Conservation (phyloP, 2,329 filamentous ascomycete species). For the Sphaerostilbella broomeana region DNA sequence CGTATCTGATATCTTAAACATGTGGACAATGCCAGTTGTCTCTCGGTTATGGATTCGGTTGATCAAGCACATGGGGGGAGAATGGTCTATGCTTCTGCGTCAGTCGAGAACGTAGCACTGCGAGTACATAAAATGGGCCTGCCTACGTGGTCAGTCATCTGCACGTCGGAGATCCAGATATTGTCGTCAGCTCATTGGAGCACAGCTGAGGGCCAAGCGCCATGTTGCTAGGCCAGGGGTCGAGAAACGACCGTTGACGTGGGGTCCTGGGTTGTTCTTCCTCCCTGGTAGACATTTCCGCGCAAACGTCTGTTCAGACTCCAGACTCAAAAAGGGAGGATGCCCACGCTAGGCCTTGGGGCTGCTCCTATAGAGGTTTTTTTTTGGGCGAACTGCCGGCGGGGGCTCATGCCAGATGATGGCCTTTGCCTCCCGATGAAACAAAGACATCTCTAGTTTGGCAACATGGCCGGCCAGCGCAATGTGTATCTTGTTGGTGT, state of each 20-base stretch:
- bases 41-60: too few relatives aligned
- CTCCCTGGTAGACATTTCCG: too few relatives aligned
- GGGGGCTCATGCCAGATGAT: slow-evolving; percentile 4
- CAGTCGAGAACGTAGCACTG: too few relatives aligned
- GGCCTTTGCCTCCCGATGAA: slow-evolving; percentile 6
- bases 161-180: too few relatives aligned
- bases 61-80: too few relatives aligned
- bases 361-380: slow-evolving; percentile 5
- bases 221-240: slow-evolving; percentile 12
- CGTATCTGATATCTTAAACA: too few relatives aligned
- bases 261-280: slow-evolving; percentile 12
- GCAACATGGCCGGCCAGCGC: not conserved
- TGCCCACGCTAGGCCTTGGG: slow-evolving; percentile 3
- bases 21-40: too few relatives aligned
- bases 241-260: slow-evolving; percentile 14
- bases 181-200: slow-evolving; percentile 7
- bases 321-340: too few relatives aligned
- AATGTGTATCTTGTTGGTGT: not conserved
- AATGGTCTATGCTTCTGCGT: too few relatives aligned
- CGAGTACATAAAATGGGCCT: not conserved
- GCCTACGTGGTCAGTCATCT: too few relatives aligned
- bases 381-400: slow-evolving; percentile 12
- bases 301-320: too few relatives aligned
- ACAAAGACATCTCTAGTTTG: not conserved
- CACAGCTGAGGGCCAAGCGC: slow-evolving; percentile 2